These are phyloP conservation scores for Jackrogersella multiformis DNA, from an alignment of 495 filamentous ascomycete species.

Conservation along the genomic window DNA sequence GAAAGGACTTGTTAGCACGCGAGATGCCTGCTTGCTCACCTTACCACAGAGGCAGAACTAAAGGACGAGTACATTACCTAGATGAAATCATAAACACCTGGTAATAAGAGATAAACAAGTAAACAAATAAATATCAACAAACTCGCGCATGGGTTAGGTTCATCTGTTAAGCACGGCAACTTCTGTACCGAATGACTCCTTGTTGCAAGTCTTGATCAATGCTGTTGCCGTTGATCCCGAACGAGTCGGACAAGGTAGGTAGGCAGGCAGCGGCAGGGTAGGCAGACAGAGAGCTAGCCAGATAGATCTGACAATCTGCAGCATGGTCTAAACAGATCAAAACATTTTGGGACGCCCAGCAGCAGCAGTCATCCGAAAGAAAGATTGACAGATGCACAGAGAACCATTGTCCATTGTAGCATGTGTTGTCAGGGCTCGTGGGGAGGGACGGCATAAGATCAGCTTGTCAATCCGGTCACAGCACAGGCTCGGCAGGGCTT, in stretches of 20 bases:
- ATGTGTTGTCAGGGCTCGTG: constrained; percentile 41
- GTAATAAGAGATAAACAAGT: constrained; percentile 24
- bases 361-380: constrained; percentile 45
- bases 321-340: constrained; percentile 44
- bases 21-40: neutral
- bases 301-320: constrained; percentile 43
- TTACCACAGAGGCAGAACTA: neutral
- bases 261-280: too few relatives aligned
- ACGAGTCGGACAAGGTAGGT: constrained; percentile 36
- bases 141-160: constrained; percentile 18
- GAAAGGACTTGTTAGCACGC: neutral
- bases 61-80: too few relatives aligned
- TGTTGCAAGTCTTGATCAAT: constrained; percentile 44
- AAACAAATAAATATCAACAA: constrained; percentile 34
- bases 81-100: neutral
- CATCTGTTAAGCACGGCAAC: constrained; percentile 39
- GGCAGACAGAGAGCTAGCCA: constrained; percentile 16
- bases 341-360: constrained; percentile 32
- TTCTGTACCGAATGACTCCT: constrained; percentile 42
- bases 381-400: constrained; percentile 39
- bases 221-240: constrained; percentile 31
- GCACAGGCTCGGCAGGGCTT: constrained; percentile 53
- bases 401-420: constrained; percentile 33
- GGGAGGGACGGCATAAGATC: constrained; percentile 60
- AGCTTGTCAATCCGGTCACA: constrained; percentile 60